These are phyloP conservation scores for Phylloporus scabripes DNA, from an alignment of 768 basidiomycete genomes.

Conservation along the genomic window DNA sequence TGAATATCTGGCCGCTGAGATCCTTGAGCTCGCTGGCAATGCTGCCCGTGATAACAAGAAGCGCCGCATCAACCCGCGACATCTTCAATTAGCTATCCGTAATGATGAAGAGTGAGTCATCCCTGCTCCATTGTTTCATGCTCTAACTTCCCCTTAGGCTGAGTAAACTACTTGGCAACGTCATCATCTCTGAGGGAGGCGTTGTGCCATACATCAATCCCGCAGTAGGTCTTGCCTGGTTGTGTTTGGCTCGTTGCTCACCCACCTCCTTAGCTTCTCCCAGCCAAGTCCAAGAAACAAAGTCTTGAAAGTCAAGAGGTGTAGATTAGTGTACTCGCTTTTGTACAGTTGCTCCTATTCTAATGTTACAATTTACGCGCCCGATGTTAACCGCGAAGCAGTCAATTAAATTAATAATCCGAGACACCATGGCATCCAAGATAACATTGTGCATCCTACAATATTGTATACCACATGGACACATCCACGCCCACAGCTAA, in stretches of 20 bases:
- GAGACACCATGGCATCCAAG: constrained; percentile 6
- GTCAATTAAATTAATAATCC: background rate
- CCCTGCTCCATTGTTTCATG: background rate
- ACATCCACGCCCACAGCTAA: constrained; percentile 20
- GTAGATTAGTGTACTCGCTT: constrained; percentile 12
- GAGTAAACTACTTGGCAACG: constrained; percentile 67
- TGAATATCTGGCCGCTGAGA: constrained; percentile 90
- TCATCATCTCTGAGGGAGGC: constrained; percentile 95
- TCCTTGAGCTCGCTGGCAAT: constrained; percentile 88
- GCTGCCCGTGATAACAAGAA: constrained; percentile 91
- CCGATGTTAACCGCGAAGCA: background rate
- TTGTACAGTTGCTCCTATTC: background rate
- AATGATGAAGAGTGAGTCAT: constrained; percentile 79
- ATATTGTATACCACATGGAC: constrained; percentile 16
- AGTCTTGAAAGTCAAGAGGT: constrained; percentile 31
- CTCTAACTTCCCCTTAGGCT: constrained; percentile 37
- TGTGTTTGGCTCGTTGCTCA: background rate
- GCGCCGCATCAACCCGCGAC: constrained; percentile 93
- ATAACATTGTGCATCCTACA: constrained; percentile 29
- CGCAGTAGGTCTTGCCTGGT: constrained; percentile 33
- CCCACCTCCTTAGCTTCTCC: constrained; percentile 21
- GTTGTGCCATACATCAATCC: constrained; percentile 79
- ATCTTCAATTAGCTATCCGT: constrained; percentile 90
- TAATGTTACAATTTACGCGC: background rate
- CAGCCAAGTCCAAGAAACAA: constrained; percentile 29